A percentile compares a stretch with the other conserved stretches of the same genome.
Conservation (phyloP, 2,329 filamentous ascomycete genomes). For the Fusarium xyrophilum region DNA sequence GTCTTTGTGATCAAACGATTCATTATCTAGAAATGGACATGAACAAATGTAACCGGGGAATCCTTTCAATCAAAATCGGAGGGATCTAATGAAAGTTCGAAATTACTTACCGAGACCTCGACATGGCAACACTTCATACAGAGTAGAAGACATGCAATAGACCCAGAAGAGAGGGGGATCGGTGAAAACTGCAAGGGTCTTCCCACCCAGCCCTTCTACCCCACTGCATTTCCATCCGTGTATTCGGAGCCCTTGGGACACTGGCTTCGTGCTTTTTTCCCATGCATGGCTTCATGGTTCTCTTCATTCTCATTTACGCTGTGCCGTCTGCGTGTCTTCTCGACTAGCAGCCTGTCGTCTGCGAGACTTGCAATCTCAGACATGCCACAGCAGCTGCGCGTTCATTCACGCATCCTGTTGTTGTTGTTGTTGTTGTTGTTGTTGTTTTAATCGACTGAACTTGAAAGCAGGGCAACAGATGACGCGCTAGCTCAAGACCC, state of each 20-base stretch:
- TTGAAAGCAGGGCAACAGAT: constrained; percentile 19
- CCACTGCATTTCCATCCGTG: constrained; percentile 32
- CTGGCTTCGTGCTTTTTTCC: constrained; percentile 19
- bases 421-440: no score
- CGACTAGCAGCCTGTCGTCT: not conserved
- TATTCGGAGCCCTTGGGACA: constrained; percentile 20
- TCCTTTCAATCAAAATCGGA: constrained; percentile 5
- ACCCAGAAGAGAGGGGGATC: constrained; percentile 28
- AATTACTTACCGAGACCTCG: constrained; percentile 21
- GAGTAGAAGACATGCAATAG: constrained; percentile 24
- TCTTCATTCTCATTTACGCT: constrained; percentile 8
- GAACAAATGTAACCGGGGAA: not conserved
- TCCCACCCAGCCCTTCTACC: constrained; percentile 24
- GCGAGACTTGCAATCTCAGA: not conserved
- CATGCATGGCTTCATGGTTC: constrained; percentile 7
- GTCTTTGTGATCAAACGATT: constrained; percentile 7
- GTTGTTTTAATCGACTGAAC: constrained; percentile 2
- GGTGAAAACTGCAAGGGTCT: constrained; percentile 35
- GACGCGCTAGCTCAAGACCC: constrained; percentile 28
- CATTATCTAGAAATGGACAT: not conserved
- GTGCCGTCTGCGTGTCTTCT: constrained; percentile 12
- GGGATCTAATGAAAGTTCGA: constrained; percentile 19
- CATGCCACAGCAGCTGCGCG: not conserved
- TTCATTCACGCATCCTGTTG: constrained; percentile 8
- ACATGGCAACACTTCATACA: constrained; percentile 19